Evolutionary conservation across 768 basidiomycete genomes (phyloP).

Genomic region (Coprinopsis cinerea): DNA sequence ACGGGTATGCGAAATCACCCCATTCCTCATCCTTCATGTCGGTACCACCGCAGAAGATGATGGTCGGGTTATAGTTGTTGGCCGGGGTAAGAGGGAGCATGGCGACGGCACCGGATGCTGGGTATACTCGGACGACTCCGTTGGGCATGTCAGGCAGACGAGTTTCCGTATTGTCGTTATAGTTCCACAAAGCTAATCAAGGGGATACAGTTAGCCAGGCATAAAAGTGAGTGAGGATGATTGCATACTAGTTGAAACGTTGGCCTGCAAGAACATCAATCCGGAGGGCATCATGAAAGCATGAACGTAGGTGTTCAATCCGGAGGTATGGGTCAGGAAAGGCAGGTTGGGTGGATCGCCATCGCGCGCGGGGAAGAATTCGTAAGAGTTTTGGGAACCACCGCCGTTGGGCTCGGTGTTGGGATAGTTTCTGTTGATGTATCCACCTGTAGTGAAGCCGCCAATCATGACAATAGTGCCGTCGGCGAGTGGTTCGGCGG

Average conservation of each 20-base stretch:
- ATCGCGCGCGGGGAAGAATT: slow-evolving; percentile 70
- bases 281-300: slow-evolving; percentile 72
- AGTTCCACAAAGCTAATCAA: slow-evolving; percentile 53
- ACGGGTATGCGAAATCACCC: slow-evolving; percentile 73
- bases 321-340: slow-evolving; percentile 68
- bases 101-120: slow-evolving; percentile 80
- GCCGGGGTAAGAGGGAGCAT: slow-evolving; percentile 89
- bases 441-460: slow-evolving; percentile 72
- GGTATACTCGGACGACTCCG: slow-evolving; percentile 76
- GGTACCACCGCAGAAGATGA: slow-evolving; percentile 89
- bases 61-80: slow-evolving; percentile 80
- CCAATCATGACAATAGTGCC: slow-evolving; percentile 80
- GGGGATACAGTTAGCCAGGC: slow-evolving; percentile 25
- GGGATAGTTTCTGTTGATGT: slow-evolving; percentile 71
- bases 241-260: slow-evolving; percentile 63
- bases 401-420: slow-evolving; percentile 64
- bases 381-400: slow-evolving; percentile 75
- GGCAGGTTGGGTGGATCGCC: slow-evolving; percentile 45
- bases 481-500: slow-evolving; percentile 67
- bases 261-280: slow-evolving; percentile 78
- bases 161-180: slow-evolving; percentile 49
- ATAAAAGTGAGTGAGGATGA: slow-evolving; percentile 3
- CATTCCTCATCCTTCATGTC: slow-evolving; percentile 67
- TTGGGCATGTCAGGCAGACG: slow-evolving; percentile 69
- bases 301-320: slow-evolving; percentile 73